Base-by-base conservation (phyloP, 2,329 filamentous ascomycete genomes). In the Apiospora saccharicola region DNA sequence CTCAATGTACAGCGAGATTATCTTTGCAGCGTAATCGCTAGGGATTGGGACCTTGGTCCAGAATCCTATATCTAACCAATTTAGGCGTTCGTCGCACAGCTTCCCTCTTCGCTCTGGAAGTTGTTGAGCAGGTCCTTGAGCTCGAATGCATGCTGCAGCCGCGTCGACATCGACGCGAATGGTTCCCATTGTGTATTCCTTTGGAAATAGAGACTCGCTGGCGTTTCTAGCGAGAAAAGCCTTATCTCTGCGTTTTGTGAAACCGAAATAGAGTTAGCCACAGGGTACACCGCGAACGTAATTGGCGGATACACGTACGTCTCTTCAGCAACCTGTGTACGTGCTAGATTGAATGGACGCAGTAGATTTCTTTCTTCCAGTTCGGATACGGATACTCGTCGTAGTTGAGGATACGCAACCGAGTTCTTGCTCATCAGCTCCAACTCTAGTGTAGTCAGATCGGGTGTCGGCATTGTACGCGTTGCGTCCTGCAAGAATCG, bases 31-130 rank as follows among this genome's bases (percentile, higher is more conserved):
- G 19, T 80, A 71, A 7, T 79, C 76, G 67, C 79, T 76, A 0
- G 75, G 53, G 6, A 83, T 75, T 13, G 73, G 46, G 19, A 82
- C 76, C 37, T 79, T 72, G 22, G 83, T 82, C 83, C 83, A 82
- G 71, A 78, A 76, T 16, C 69, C 43, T 46, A 84, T 79, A 3
- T 79, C 70, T 0, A 83, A 73, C 1, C 75, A 26, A 3, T 67
- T 67, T 1, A 83, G 75, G 16, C 78, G 77, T 22, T 76, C 49
- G 49, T 81, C 80, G 69, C 77, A 81, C 10, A 67, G 7, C 30
- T 67, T 30, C 16, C 30, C 24, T n/a, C n/a, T n/a, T 43, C 37
- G 30, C 14, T 67, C 14, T 34, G 16, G 10, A 43, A 43, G 57
- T 16, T 67, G 57, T 67, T 22, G 30, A 6, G 41, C 4, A 67